Evolutionary conservation across 2,329 filamentous ascomycete genomes (phyloP).

Genomic region (Phaeophleospora eucalypticola): DNA sequence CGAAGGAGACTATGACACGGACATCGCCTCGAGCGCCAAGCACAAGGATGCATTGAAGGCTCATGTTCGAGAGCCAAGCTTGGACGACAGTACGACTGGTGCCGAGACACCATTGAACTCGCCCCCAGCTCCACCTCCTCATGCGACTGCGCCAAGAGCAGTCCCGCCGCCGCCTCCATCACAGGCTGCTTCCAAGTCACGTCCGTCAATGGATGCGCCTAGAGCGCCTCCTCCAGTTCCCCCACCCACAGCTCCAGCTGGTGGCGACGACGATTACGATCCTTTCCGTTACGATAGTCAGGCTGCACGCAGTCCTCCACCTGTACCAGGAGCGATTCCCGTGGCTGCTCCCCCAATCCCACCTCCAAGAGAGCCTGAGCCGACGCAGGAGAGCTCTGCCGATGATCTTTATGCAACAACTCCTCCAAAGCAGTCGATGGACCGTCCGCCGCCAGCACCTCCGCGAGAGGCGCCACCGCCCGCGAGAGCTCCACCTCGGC

Average conservation of each 20-base stretch:
- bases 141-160: conserved; percentile 39
- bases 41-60: conserved; percentile 90
- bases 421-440: conserved; percentile 34
- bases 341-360: conserved; percentile 32
- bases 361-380: conserved; percentile 29
- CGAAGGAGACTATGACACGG: conserved; percentile 96
- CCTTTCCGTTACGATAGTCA: conserved; percentile 51
- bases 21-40: conserved; percentile 88
- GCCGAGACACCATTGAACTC: conserved; percentile 52
- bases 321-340: conserved; percentile 33
- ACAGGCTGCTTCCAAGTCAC: conserved; percentile 42
- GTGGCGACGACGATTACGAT: conserved; percentile 60
- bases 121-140: conserved; percentile 31
- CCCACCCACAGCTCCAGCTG: conserved; percentile 54
- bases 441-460: conserved; percentile 31
- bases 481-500: conserved; percentile 44
- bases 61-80: conserved; percentile 70
- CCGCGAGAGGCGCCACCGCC: conserved; percentile 34
- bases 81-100: conserved; percentile 60
- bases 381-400: conserved; percentile 36
- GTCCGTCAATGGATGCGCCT: conserved; percentile 67
- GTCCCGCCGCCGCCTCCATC: conserved; percentile 54
- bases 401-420: conserved; percentile 48
- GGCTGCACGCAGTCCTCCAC: conserved; percentile 20
- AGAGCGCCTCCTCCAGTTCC: conserved; percentile 64